Conservation (phyloP, 2,329 filamentous ascomycete species). For the Cladosporium sphaerospermum region DNA sequence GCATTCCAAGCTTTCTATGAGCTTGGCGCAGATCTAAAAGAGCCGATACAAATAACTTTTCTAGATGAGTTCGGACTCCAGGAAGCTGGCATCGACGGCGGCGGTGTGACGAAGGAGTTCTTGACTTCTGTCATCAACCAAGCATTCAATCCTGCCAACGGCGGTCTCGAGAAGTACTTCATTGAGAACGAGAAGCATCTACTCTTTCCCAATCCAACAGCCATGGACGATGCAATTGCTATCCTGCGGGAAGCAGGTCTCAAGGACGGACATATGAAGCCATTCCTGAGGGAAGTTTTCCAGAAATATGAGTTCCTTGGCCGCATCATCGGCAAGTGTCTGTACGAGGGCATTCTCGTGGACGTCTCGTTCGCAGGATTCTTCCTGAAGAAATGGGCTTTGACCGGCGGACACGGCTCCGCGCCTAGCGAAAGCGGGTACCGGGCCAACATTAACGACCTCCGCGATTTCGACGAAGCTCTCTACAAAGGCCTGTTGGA, state of each 20-base stretch:
- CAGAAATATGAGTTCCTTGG: slow-evolving; percentile 85
- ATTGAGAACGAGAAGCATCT: slow-evolving; percentile 77
- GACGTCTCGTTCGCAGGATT: slow-evolving; percentile 92
- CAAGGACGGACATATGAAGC: background rate
- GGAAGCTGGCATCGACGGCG: slow-evolving; percentile 93
- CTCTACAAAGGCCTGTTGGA: slow-evolving; percentile 78
- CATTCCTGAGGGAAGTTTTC: slow-evolving; percentile 41
- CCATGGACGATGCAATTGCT: slow-evolving; percentile 21
- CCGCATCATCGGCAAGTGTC: slow-evolving; percentile 87
- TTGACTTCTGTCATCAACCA: slow-evolving; percentile 81
- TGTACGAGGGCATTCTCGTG: slow-evolving; percentile 94
- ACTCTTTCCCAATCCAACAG: slow-evolving; percentile 79
- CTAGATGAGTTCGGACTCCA: slow-evolving; percentile 80
- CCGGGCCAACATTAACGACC: slow-evolving; percentile 87
- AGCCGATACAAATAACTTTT: slow-evolving; percentile 94
- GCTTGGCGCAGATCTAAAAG: slow-evolving; percentile 77
- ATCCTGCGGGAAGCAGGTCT: slow-evolving; percentile 12
- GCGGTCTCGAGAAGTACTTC: slow-evolving; percentile 52
- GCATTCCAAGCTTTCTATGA: slow-evolving; percentile 77
- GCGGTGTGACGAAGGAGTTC: slow-evolving; percentile 96
- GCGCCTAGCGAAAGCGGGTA: slow-evolving; percentile 66
- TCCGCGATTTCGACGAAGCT: slow-evolving; percentile 83
- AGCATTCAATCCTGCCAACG: slow-evolving; percentile 59
- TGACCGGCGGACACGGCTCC: slow-evolving; percentile 59
- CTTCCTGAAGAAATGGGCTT: slow-evolving; percentile 91